Evolutionary conservation across 768 basidiomycete genomes (phyloP), one percentile per base, ranked within the genome.

Genomic region (Amanita jacksonii): DNA sequence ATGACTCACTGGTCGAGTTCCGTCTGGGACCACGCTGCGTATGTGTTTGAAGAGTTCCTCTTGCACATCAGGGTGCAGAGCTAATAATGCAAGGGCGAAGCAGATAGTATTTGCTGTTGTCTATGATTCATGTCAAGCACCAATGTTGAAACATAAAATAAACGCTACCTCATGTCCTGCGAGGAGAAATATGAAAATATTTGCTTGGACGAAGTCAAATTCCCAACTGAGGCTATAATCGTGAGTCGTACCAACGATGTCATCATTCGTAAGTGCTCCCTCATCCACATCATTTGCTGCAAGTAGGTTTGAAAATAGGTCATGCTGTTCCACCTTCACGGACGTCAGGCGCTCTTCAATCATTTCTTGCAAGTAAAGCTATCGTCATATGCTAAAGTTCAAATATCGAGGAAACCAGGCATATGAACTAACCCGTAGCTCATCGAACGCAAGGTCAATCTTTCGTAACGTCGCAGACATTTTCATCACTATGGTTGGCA

Each of bases 121-220:
- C 65, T 69, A 53, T 3, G 24, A 20, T 12, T 13, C 15, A 33
- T 15, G 6, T 34, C 13, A 19, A 37, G 19, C 15, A n/a, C n/a
- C n/a, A n/a, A n/a, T n/a, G n/a, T n/a, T n/a, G n/a, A n/a, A 9
- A 12, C 2, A 6, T 16, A 4, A 1, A 32, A 25, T 9, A 30
- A 20, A 31, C 18, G 47, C 53, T 45, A 74, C 74, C 62, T 78
- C 78, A 46, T 79, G 75, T 7, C 79, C 78, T 18, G 79, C 80
- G 16, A 82, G 54, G n/a, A 80, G 52, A 47, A 70, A 73, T 15
- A 71, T 66, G 42, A 67, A 73, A n/a, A 70, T 63, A 52, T 73
- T 73, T 16, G 66, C 69, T 65, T 36, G 37, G 8, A 20, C 28
- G 31, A 23, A 22, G 44, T 9, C 25, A 19, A 47, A 27, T 23